Evolutionary conservation across 495 filamentous ascomycete genomes (phyloP).

Genomic region (Penicillium macrosclerotiorum): DNA sequence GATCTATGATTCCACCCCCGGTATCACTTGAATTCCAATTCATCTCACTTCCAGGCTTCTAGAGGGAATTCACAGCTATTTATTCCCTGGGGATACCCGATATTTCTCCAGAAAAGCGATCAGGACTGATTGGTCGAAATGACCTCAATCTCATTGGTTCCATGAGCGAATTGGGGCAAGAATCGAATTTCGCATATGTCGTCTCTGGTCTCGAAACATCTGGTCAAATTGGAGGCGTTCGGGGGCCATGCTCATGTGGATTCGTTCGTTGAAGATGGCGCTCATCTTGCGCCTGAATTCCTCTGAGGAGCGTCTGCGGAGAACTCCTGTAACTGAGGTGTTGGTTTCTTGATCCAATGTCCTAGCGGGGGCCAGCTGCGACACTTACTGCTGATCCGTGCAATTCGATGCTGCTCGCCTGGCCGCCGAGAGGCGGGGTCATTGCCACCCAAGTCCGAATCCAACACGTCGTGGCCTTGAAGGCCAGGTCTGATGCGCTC

Average conservation of each 20-base stretch:
- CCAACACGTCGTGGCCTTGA: conserved; percentile 3
- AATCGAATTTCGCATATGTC: conserved; percentile 16
- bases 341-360: background rate
- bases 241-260: conserved; percentile 21
- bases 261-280: conserved; percentile 38
- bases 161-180: conserved; percentile 11
- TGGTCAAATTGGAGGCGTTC: conserved; percentile 30
- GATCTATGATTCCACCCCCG: background rate
- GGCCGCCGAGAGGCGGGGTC: background rate
- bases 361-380: background rate
- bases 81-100: background rate
- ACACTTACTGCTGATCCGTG: conserved; percentile 18
- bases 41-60: background rate
- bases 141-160: background rate
- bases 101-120: no score
- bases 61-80: no score
- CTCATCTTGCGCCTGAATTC: conserved; percentile 39
- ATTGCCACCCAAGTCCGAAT: background rate
- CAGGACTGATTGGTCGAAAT: no score
- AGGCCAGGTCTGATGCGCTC: background rate
- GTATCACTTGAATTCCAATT: background rate
- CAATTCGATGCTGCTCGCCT: conserved; percentile 8
- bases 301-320: conserved; percentile 36
- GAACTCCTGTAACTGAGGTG: conserved; percentile 11
- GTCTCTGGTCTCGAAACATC: conserved; percentile 5